Evolutionary conservation across 2,329 filamentous ascomycete genomes (phyloP), one percentile per base, ranked within the genome.

Genomic region (Hypoxylon sp.): DNA sequence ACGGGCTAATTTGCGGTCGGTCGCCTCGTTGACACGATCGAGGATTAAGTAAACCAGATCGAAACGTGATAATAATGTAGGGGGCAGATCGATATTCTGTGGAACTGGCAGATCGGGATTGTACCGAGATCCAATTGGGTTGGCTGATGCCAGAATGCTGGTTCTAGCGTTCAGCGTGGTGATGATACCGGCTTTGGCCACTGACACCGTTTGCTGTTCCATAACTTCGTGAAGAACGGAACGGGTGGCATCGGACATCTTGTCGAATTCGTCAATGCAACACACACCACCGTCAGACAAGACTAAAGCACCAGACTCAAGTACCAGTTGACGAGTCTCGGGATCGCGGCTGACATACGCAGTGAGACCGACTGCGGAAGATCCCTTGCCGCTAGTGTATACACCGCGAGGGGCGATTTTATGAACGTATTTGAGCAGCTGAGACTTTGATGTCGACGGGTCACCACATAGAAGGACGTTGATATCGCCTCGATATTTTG

Each of bases 121-220:
- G 83, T 99, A 99, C 78, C 97, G 94, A 82, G 93, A 97, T 75
- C 96, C 96, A 72, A 99, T 98, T 1, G 96, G 96, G 78, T 99
- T 99, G 80, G 96, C 96, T 10, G 95, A 98, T 14, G 96, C 96
- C 30, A 99, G 88, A 76, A 99, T 98, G 70, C 93, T 97, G 1
- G 96, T 98, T 76, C 96, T 88, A 25, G 96, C 96, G 77, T 99
- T 99, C 67, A 99, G 84, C 0, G 96, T 99, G 1, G 96, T 99
- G 71, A 94, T 97, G 77, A 98, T 98, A 72, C 95, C 95, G 1
- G 95, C 95, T 84, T 94, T 94, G 72, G 91, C 92, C 56, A 94
- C 92, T 1, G 91, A 93, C 41, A 94, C 93, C 1, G 92, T 94
- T 82, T 94, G 92, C 78, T 94, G 92, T 80, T 94, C 92, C 92